phyloP scores from a whole-genome alignment of 148 eudicot genomes.

The Camellia lanceoleosa region DNA sequence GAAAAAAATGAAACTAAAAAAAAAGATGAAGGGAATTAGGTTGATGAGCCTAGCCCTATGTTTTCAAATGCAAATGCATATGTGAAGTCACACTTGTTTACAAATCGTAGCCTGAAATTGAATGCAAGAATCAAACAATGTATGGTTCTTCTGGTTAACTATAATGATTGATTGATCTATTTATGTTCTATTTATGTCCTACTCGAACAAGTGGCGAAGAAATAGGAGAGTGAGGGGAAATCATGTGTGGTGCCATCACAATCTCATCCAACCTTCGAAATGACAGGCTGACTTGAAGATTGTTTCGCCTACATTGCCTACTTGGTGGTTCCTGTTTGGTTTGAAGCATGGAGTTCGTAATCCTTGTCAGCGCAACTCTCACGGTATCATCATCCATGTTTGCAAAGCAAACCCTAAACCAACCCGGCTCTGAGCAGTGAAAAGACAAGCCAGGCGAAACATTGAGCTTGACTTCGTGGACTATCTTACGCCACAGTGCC shows the following conservation, averaged over 20 bases:
- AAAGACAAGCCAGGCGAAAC: slow-evolving; percentile 50
- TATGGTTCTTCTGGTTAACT: too few relatives aligned
- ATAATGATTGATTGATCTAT: too few relatives aligned
- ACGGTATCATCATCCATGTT: slow-evolving; percentile 41
- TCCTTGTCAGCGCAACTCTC: slow-evolving; percentile 36
- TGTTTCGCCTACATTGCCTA: slow-evolving; percentile 50
- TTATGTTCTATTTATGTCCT: slow-evolving; percentile 25
- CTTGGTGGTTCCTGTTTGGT: slow-evolving; percentile 20
- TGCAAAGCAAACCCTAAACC: slow-evolving; percentile 55
- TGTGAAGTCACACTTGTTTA: too few relatives aligned
- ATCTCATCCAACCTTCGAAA: slow-evolving; percentile 58
- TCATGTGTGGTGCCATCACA: slow-evolving; percentile 35
- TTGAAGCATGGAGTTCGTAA: slow-evolving; percentile 26
- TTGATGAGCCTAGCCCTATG: too few relatives aligned
- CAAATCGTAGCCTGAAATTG: too few relatives aligned
- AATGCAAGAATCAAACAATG: too few relatives aligned
- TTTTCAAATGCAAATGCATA: too few relatives aligned
- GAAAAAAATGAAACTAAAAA: too few relatives aligned
- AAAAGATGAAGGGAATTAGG: too few relatives aligned
- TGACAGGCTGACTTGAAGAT: slow-evolving; percentile 63
- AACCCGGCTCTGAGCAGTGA: slow-evolving; percentile 49
- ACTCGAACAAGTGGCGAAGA: slow-evolving; percentile 70
- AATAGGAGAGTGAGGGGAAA: slow-evolving; percentile 72
- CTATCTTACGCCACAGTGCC: slow-evolving; percentile 35
- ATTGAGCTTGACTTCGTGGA: slow-evolving; percentile 46